phyloP scores from a whole-genome alignment of 192 early-diverging fungal genomes.

The Coemansia sp. region DNA sequence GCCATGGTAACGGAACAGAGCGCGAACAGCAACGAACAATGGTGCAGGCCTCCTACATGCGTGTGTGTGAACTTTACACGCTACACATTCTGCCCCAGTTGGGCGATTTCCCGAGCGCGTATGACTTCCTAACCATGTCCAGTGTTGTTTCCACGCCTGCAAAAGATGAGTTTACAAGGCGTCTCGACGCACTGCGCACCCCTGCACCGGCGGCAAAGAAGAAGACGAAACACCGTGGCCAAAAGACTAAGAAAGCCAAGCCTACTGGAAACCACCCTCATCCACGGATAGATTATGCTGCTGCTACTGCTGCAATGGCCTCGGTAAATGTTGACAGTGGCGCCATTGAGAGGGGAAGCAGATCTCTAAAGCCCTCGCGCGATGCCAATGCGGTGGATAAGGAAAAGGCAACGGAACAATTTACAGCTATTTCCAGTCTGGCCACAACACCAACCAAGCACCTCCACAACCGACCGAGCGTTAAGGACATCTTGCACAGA shows the following conservation, averaged over 20 bases:
- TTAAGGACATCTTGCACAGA: not conserved
- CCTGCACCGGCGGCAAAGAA: conserved; percentile 18
- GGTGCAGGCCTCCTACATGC: conserved; percentile 48
- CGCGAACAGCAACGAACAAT: conserved; percentile 31
- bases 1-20: conserved; percentile 1
- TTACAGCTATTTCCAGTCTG: not conserved
- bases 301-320: not conserved
- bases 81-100: conserved; percentile 51
- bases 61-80: conserved; percentile 51
- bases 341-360: not conserved
- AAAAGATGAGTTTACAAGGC: conserved; percentile 24
- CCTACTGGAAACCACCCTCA: not conserved
- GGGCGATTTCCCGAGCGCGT: conserved; percentile 35
- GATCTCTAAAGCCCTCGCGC: not conserved
- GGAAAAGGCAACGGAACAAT: not conserved
- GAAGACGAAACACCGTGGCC: conserved; percentile 1
- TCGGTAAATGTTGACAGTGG: not conserved
- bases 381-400: not conserved
- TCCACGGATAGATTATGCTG: not conserved
- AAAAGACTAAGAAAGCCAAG: conserved; percentile 17
- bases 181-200: conserved; percentile 43
- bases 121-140: conserved; percentile 28
- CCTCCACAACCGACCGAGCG: not conserved
- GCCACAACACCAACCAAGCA: not conserved
- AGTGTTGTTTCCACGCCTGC: conserved; percentile 19